Evolutionary conservation across 2,329 filamentous ascomycete species (phyloP), one percentile per base, ranked within the genome.

Genomic region (Nemania bipapillata): DNA sequence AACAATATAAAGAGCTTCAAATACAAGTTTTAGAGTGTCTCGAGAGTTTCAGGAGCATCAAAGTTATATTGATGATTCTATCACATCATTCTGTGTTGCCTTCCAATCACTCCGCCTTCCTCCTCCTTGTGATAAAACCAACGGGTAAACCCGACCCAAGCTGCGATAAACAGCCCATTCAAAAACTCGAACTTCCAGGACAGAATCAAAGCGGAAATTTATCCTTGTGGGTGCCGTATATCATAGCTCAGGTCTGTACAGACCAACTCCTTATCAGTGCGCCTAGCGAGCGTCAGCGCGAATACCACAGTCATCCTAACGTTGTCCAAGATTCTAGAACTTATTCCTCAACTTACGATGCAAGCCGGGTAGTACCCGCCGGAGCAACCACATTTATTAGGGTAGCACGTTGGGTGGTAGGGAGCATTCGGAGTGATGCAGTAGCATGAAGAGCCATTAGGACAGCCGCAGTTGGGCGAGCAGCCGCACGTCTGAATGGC

Each of bases 361-460:
- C 40, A 45, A n/a, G 40, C 40, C 15, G 40, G 40, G 40, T n/a
- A 4, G 15, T 17, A 15, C 12, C 15, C n/a, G 15, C 40, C 40
- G 17, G 40, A 17, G 15, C 40, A 45, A 4, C 40, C 40, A 7
- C 40, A 45, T 2, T 7, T 7, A n/a, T 17, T 17, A n/a, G 40
- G 40, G 40, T n/a, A 45, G 40, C 40, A 45, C 40, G 40, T n/a
- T 45, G 40, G 40, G 40, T 45, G 40, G 40, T n/a, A 45, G 40
- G 40, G 40, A 3, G 20, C 40, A 45, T 45, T 17, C 20, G n/a
- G 40, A n/a, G n/a, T 17, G 17, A 45, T 15, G 15, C 40, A 45
- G 40, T n/a, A 45, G 40, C 40, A 45, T 3, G 40, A n/a, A 4
- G 40, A 45, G 40, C 40, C 40, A n/a, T 17, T 45, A 17, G 40